Base-by-base conservation (phyloP, 2,329 filamentous ascomycete genomes). In the Thielaviopsis ethacetica region DNA sequence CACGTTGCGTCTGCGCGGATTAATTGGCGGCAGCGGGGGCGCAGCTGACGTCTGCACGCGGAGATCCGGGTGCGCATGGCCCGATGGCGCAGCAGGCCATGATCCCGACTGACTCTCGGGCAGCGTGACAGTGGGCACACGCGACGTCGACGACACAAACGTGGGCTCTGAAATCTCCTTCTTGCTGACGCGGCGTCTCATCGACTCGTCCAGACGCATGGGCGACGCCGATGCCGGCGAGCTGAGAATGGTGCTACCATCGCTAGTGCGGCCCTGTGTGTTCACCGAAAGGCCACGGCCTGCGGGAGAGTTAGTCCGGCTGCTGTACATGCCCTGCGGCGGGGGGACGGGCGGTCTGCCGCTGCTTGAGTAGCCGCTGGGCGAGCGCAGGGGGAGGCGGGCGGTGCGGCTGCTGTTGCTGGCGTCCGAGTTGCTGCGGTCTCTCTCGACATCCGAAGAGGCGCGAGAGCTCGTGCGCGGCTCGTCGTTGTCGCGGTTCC, bases 1-100 rank as follows among this genome's bases (percentile, higher is more conserved):
- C 1, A 72, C 67, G 10, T 73, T 74, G 57, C 76, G 74, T 10
- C 80, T 74, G 54, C 77, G 73, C 27, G 80, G 80, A 65, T 82
- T 82, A 66, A 83, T 78, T 1, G 79, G 79, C 2, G 80, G 80
- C 41, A 83, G 61, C 1, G 79, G 79, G 2, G 79, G 79, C 1
- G 70, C 72, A 53, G 71, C 71, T 50, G 73, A 63, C 5, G 70
- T 65, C 27, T 59, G 56, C 15, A 70, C 65, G 15, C 70, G 60
- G 63, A 72, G 73, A 34, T 69, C 69, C 2, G 69, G 30, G 30
- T 34, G 68, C 3, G 71, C 68, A 3, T 69, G 67, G 27, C 74
- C 70, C n/a, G 70, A 69, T n/a, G 30, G 30, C n/a, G n/a, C n/a
- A 34, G 67, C 70, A 63, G 67, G 68, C 44, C 68, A 68, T 4